A percentile compares a stretch with the other conserved stretches of the same genome.
phyloP scores from a whole-genome alignment of 2,329 filamentous ascomycete genomes.

The Colletotrichum orbiculare region DNA sequence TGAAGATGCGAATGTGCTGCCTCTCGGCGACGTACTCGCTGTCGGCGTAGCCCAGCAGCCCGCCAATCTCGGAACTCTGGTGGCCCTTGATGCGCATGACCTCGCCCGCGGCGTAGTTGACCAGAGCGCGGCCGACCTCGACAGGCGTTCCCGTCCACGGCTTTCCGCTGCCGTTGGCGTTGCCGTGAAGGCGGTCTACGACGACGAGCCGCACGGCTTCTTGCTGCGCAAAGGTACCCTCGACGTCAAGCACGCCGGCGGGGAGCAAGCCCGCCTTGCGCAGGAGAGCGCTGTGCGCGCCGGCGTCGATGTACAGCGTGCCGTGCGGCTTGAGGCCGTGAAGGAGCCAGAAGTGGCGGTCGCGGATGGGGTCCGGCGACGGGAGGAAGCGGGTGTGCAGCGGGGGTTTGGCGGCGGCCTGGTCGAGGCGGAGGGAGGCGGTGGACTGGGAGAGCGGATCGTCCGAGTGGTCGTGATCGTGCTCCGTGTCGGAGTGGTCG shows the following conservation, averaged over 20 bases:
- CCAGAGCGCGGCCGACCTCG: conserved; percentile 89
- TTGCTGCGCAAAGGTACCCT: conserved; percentile 89
- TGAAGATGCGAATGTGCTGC: conserved; percentile 86
- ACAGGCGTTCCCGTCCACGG: conserved; percentile 62
- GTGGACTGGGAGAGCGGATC: conserved; percentile 53
- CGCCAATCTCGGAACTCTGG: conserved; percentile 83
- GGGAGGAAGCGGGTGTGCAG: conserved; percentile 95
- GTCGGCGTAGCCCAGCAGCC: conserved; percentile 88
- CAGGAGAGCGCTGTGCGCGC: conserved; percentile 82
- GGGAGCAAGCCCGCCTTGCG: conserved; percentile 90
- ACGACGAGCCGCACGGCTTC: conserved; percentile 91
- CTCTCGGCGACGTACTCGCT: conserved; percentile 92
- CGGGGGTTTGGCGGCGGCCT: conserved; percentile 60
- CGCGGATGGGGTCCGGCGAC: conserved; percentile 84
- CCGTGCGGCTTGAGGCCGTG: conserved; percentile 92
- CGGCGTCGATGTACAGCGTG: conserved; percentile 91
- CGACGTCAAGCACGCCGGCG: conserved; percentile 90
- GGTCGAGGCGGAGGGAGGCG: conserved; percentile 53
- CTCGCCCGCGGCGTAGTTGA: conserved; percentile 92
- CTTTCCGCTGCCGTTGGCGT: conserved; percentile 52
- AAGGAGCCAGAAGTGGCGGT: conserved; percentile 96
- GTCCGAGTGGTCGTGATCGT: conserved; percentile 44
- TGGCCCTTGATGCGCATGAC: conserved; percentile 86
- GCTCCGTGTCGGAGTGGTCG: conserved; percentile 36
- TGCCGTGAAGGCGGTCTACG: conserved; percentile 66